Evolutionary conservation across 2,329 filamentous ascomycete genomes (phyloP).

Genomic region (Malbranchea zuffiana): DNA sequence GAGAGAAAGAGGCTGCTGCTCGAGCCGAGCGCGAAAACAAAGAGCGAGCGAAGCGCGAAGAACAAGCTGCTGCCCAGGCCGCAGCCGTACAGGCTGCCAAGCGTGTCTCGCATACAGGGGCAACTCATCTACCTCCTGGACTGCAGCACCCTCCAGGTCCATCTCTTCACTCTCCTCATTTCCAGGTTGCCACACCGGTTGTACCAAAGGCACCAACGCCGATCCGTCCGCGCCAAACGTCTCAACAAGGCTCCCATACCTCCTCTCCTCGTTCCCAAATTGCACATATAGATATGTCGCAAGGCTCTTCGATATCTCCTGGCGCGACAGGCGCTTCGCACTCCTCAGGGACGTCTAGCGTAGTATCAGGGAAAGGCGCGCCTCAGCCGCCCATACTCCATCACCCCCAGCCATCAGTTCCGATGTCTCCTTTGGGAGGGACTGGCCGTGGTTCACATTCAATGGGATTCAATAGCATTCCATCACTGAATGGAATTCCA

Average conservation of each 20-base stretch:
- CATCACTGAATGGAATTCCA: constrained; percentile 47
- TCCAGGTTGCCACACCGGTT: constrained; percentile 66
- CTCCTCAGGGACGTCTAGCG: constrained; percentile 53
- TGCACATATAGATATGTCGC: constrained; percentile 46
- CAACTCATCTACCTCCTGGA: constrained; percentile 44
- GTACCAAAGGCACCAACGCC: constrained; percentile 75
- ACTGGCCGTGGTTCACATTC: constrained; percentile 48
- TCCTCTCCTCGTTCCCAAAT: constrained; percentile 50
- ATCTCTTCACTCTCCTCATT: constrained; percentile 63
- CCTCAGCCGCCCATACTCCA: constrained; percentile 42
- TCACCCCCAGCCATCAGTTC: constrained; percentile 49
- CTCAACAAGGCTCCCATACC: constrained; percentile 63
- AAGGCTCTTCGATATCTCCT: constrained; percentile 48
- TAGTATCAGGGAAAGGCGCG: constrained; percentile 49
- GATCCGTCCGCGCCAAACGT: constrained; percentile 62
- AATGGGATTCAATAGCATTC: constrained; percentile 40
- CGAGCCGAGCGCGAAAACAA: constrained; percentile 39
- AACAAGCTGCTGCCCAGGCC: constrained; percentile 24
- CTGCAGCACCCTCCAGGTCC: constrained; percentile 44
- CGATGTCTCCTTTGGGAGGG: constrained; percentile 55
- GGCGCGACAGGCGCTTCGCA: constrained; percentile 53
- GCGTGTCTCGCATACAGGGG: constrained; percentile 50
- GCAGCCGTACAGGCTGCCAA: constrained; percentile 25
- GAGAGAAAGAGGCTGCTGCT: constrained; percentile 41
- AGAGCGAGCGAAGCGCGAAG: constrained; percentile 38